Percentiles rank a stretch among this genome's conserved stretches.
These are phyloP conservation scores for Raffaelea ambrosiae DNA, from an alignment of 2,329 filamentous ascomycete species.

Conservation along the genomic window DNA sequence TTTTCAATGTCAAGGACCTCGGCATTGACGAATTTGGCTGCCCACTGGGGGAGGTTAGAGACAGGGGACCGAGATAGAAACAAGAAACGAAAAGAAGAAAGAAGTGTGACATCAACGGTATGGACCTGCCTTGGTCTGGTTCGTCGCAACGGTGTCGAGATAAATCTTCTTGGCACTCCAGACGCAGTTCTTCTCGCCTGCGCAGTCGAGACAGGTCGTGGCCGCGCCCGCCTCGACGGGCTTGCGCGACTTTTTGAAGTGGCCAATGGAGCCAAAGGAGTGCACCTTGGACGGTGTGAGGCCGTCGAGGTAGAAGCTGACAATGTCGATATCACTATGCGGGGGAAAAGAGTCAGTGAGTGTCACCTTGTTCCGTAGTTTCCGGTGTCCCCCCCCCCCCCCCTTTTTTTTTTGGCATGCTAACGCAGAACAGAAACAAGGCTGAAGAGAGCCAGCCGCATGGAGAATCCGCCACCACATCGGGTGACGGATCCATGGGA, in stretches of 20 bases:
- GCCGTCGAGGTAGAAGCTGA: not conserved
- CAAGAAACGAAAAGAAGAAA: too few relatives aligned
- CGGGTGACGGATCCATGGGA: too few relatives aligned
- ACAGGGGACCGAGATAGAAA: too few relatives aligned
- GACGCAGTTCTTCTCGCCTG: not conserved
- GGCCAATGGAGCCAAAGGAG: constrained; percentile 1
- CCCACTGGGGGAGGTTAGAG: too few relatives aligned
- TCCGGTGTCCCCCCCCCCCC: too few relatives aligned
- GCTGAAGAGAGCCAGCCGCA: too few relatives aligned
- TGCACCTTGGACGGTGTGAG: not conserved
- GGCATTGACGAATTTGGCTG: not conserved
- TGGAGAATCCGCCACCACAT: too few relatives aligned
- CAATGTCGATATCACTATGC: not conserved
- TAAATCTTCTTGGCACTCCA: constrained; percentile 3
- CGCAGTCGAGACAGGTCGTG: not conserved
- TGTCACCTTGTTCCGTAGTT: too few relatives aligned
- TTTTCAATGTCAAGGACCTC: constrained; percentile 1
- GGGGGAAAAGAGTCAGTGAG: not conserved
- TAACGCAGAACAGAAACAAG: too few relatives aligned
- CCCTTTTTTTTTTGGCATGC: too few relatives aligned
- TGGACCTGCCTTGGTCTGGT: not conserved
- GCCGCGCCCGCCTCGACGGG: not conserved
- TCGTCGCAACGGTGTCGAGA: not conserved
- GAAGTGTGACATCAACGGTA: too few relatives aligned
- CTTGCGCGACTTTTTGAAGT: constrained; percentile 2